Base-by-base conservation (phyloP, 805 yeast genomes). In the Ogataea parapolymorpha region DNA sequence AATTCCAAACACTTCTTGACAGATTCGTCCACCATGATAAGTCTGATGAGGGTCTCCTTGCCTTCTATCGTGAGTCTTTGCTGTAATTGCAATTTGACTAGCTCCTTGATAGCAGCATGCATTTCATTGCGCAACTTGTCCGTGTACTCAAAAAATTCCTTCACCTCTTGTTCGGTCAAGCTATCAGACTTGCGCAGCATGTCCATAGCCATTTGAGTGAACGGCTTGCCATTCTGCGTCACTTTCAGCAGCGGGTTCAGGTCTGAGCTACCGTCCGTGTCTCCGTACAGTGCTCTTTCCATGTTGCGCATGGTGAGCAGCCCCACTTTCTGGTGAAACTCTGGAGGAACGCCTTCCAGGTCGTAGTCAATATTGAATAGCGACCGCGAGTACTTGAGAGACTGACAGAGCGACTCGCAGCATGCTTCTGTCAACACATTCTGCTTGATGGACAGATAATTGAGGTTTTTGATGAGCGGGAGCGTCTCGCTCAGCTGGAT, bases 221-320 rank as follows among this genome's bases (percentile, higher is more conserved):
- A 61, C 2, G 51, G 42, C 29, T 36, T 42, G 2, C 38, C 50
- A 5, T 26, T 23, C 4, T 34, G 39, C 6, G 47, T 25, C 9
- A 11, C 13, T 5, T 24, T 39, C 14, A 43, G 6, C 2, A 37
- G 35, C 5, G 28, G 23, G 9, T 24, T 29, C 7, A 36, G 34
- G 20, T 39, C 35, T 5, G 24, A 18, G 28, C 14, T 12, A 4
- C 41, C 20, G 10, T 32, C 41, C 7, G 28, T 30, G 12, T 46
- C 32, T 3, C 49, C 59, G 42, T 72, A 70, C 40, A 82, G 63
- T 38, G 73, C 68, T 16, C 65, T 59, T 51, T 83, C 88, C 82
- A 89, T 82, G 60, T 90, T 90, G 53, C 83, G 75, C 82, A 90
- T 81, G 35, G 93, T 76, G 51, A 84, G 80, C 32, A 85, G 71